Conservation (phyloP, 2,329 filamentous ascomycete species). For the Leptoxyphium fumago region DNA sequence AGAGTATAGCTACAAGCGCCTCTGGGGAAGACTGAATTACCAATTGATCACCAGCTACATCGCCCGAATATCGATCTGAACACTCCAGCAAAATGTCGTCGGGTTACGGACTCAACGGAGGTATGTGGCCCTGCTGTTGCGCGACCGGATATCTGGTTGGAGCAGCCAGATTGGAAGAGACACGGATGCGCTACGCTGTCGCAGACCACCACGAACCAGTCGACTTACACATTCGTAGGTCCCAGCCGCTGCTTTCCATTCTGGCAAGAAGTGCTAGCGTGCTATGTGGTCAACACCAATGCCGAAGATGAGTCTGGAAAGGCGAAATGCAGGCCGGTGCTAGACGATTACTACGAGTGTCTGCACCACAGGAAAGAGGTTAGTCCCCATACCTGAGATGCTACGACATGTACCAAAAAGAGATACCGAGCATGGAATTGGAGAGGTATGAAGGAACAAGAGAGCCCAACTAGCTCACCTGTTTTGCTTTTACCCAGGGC, state of each 20-base stretch:
- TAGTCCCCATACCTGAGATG: conserved; percentile 14
- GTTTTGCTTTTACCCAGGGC: conserved; percentile 38
- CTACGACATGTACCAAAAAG: neutral
- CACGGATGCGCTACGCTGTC: neutral
- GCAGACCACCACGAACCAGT: neutral
- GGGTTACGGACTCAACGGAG: conserved; percentile 68
- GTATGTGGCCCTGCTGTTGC: conserved; percentile 33
- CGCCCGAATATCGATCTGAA: neutral
- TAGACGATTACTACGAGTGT: conserved; percentile 99
- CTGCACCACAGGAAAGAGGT: conserved; percentile 99
- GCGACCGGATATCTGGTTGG: neutral
- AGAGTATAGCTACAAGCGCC: neutral
- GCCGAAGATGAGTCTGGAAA: conserved; percentile 66
- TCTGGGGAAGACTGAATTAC: no score
- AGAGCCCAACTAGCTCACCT: no score
- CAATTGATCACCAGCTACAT: no score
- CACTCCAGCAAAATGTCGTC: conserved; percentile 49
- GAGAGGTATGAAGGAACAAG: no score
- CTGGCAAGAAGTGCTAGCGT: conserved; percentile 98
- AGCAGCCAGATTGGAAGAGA: no score
- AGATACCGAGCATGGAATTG: neutral
- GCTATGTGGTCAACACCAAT: conserved; percentile 88
- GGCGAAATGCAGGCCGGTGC: conserved; percentile 67
- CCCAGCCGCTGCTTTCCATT: conserved; percentile 88
- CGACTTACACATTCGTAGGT: conserved; percentile 28